A percentile compares a stretch with the other conserved stretches of the same genome.
Evolutionary conservation across 2,329 filamentous ascomycete species (phyloP).

Genomic region (Trichoderma breve): DNA sequence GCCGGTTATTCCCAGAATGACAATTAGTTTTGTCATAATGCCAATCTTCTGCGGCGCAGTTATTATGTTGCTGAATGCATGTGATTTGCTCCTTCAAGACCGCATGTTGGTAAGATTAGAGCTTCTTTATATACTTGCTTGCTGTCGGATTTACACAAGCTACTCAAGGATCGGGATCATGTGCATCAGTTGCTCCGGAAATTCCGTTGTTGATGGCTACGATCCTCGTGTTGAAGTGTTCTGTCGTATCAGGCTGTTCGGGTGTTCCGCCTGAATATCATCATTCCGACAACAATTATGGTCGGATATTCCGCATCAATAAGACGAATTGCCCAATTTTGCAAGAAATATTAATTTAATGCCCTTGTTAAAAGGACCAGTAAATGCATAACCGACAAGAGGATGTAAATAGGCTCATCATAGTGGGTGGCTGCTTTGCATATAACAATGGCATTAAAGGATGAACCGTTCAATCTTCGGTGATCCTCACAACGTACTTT

Average conservation of each 20-base stretch:
- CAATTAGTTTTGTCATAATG: no score
- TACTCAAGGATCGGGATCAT: background rate
- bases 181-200: background rate
- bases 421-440: no score
- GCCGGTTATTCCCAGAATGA: no score
- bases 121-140: background rate
- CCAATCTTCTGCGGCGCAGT: no score
- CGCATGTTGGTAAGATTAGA: background rate
- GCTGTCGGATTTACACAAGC: background rate
- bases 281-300: background rate
- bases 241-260: background rate
- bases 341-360: fast-evolving
- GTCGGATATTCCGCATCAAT: background rate
- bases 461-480: background rate
- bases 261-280: background rate
- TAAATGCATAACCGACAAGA: no score
- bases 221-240: background rate
- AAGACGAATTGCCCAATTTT: fast-evolving
- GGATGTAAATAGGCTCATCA: no score
- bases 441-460: no score
- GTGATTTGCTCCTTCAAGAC: background rate
- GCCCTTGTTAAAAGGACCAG: fast-evolving
- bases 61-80: no score
- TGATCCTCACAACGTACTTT: background rate
- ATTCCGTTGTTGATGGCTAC: background rate